These are phyloP conservation scores for Triticum dicoccoides DNA, from an alignment of 176 grass and related monocot genomes.

Conservation along the genomic window DNA sequence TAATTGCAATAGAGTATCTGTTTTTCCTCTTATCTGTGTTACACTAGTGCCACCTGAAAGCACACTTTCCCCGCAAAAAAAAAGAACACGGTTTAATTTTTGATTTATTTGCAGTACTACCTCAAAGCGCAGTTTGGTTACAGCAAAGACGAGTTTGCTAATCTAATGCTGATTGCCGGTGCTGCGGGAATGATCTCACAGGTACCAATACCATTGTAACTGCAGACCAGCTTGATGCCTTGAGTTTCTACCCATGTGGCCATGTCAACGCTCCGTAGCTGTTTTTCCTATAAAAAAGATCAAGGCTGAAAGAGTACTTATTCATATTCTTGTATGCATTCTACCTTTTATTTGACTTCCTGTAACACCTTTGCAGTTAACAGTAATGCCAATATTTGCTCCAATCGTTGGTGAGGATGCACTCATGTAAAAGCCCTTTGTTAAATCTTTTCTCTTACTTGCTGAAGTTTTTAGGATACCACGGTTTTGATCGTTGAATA, in stretches of 20 bases:
- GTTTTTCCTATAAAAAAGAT: neutral
- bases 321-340: neutral
- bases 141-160: constrained; percentile 88
- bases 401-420: constrained; percentile 67
- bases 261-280: neutral
- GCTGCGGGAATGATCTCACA: constrained; percentile 73
- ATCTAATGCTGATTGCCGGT: constrained; percentile 69
- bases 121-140: constrained; percentile 85
- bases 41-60: constrained; percentile 78
- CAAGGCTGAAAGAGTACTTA: neutral
- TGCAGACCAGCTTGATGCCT: neutral
- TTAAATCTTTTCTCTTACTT: neutral
- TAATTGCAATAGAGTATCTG: neutral
- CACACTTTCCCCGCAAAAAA: constrained; percentile 32
- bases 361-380: constrained; percentile 49
- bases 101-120: constrained; percentile 60
- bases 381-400: constrained; percentile 80
- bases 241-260: neutral
- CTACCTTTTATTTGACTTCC: neutral
- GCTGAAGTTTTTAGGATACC: neutral
- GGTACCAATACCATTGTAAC: constrained; percentile 30
- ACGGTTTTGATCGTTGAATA: constrained; percentile 19
- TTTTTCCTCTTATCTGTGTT: neutral
- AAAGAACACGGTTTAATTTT: neutral
- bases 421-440: constrained; percentile 53